Percentiles rank a stretch among this genome's conserved stretches.
Conservation (phyloP, 495 filamentous ascomycete genomes). For the Emericellopsis terricola region DNA sequence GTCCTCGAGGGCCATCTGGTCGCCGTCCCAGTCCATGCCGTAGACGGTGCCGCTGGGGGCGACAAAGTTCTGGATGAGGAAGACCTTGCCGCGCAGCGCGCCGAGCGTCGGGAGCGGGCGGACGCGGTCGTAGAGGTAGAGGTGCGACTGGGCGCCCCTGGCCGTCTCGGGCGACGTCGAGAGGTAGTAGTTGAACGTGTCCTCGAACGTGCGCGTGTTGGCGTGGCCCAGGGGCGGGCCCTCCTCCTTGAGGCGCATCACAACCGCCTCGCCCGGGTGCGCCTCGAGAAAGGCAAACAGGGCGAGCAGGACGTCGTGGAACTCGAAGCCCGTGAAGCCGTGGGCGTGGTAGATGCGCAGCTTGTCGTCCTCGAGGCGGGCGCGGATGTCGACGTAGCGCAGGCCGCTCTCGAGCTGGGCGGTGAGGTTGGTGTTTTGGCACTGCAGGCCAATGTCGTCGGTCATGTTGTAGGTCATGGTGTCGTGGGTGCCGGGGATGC, state of each 20-base stretch:
- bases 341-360: constrained; percentile 48
- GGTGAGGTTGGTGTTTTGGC: constrained; percentile 47
- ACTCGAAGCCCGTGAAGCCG: constrained; percentile 12
- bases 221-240: constrained; percentile 4
- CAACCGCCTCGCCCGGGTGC: constrained; percentile 6
- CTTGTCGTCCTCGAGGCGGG: constrained; percentile 11
- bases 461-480: constrained; percentile 50
- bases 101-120: constrained; percentile 10
- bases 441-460: constrained; percentile 33
- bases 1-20: constrained; percentile 7
- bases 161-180: constrained; percentile 6
- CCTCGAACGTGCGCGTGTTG: constrained; percentile 6
- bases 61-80: constrained; percentile 14
- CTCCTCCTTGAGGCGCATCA: constrained; percentile 16
- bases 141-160: constrained; percentile 5
- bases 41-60: constrained; percentile 3
- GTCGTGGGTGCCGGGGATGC: constrained; percentile 75
- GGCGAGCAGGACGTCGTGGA: constrained; percentile 41
- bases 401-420: constrained; percentile 61
- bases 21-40: constrained; percentile 7
- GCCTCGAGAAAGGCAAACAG: constrained; percentile 33
- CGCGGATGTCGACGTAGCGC: constrained; percentile 67
- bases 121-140: constrained; percentile 6
- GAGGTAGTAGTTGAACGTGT: constrained; percentile 11
- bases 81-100: constrained; percentile 8